Percentiles rank a stretch among this genome's conserved stretches.
Conservation (phyloP, 2,329 filamentous ascomycete genomes). For the Xylariaceae sp. region DNA sequence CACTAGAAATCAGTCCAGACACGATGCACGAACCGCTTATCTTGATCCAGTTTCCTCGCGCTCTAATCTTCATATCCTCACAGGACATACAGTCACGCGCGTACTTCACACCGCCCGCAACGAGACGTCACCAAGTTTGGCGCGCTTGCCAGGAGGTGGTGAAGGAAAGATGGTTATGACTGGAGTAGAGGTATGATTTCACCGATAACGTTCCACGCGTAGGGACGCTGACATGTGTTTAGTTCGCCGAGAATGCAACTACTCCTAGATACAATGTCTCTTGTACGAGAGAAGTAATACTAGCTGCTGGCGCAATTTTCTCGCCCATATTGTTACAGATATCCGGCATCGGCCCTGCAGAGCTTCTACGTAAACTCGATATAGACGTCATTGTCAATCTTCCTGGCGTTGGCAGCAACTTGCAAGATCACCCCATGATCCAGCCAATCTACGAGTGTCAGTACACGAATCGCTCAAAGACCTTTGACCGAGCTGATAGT, state of each 20-base stretch:
- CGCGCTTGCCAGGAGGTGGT: slow-evolving; percentile 5
- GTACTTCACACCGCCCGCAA: slow-evolving; percentile 26
- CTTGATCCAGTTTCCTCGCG: slow-evolving; percentile 34
- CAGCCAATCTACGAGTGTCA: slow-evolving; percentile 26
- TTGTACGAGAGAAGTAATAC: slow-evolving; percentile 29
- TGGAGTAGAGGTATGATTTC: slow-evolving; percentile 36
- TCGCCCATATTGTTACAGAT: slow-evolving; percentile 31
- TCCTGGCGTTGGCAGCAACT: slow-evolving; percentile 31
- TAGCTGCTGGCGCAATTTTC: slow-evolving; percentile 29
- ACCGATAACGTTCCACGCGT: too few species aligned
- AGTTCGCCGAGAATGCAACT: slow-evolving; percentile 28
- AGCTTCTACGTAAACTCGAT: slow-evolving; percentile 25
- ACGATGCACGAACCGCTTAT: slow-evolving; percentile 39
- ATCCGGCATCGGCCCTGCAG: slow-evolving; percentile 32
- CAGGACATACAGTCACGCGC: slow-evolving; percentile 36
- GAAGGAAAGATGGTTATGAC: slow-evolving; percentile 18
- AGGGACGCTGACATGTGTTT: neutral
- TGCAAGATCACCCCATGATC: slow-evolving; percentile 31
- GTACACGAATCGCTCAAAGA: neutral
- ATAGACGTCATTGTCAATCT: slow-evolving; percentile 29
- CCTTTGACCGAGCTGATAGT: neutral
- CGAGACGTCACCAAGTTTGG: slow-evolving; percentile 7
- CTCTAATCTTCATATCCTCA: slow-evolving; percentile 37
- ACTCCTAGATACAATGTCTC: slow-evolving; percentile 18
- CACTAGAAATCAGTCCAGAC: slow-evolving; percentile 35